phyloP scores from a whole-genome alignment of 495 filamentous ascomycete genomes.

The Hyaloscypha finlandica region DNA sequence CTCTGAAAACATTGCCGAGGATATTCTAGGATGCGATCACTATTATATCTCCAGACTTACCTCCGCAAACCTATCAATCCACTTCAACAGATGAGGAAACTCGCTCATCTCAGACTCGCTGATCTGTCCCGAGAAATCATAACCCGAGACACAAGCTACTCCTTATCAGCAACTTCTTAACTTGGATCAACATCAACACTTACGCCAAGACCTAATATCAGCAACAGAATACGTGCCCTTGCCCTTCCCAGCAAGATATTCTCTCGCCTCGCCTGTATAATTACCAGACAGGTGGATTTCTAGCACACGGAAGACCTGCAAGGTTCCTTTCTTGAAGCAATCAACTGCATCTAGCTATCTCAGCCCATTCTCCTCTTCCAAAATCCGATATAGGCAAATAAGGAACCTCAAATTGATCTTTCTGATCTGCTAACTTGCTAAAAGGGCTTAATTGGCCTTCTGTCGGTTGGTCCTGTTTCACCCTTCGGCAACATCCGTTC shows the following conservation, averaged over 20 bases:
- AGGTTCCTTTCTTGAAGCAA: slow-evolving; percentile 52
- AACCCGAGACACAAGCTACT: not conserved
- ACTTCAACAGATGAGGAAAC: slow-evolving; percentile 54
- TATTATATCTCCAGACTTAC: too few species aligned
- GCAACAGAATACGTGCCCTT: slow-evolving; percentile 57
- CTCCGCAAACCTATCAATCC: slow-evolving; percentile 53
- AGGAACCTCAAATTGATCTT: slow-evolving; percentile 45
- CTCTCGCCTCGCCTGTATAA: slow-evolving; percentile 44
- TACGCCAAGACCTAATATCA: slow-evolving; percentile 53
- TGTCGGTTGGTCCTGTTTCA: not conserved
- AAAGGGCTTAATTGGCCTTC: not conserved
- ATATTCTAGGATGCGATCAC: too few species aligned
- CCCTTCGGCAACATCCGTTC: slow-evolving; percentile 20
- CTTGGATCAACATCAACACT: slow-evolving; percentile 45
- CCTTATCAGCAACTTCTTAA: slow-evolving; percentile 9
- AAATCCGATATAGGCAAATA: slow-evolving; percentile 1
- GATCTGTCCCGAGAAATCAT: slow-evolving; percentile 38
- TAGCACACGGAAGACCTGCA: slow-evolving; percentile 53
- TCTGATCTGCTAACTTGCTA: not conserved
- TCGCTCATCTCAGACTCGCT: slow-evolving; percentile 44
- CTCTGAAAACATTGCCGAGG: too few species aligned
- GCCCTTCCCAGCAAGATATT: slow-evolving; percentile 58
- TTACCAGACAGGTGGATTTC: slow-evolving; percentile 54
- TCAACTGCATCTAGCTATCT: slow-evolving; percentile 49
- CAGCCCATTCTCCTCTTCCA: not conserved